Percentiles rank a stretch among this genome's conserved stretches.
These are phyloP conservation scores for Rachicladosporium sp. DNA, from an alignment of 2,329 filamentous ascomycete genomes.

Conservation along the genomic window DNA sequence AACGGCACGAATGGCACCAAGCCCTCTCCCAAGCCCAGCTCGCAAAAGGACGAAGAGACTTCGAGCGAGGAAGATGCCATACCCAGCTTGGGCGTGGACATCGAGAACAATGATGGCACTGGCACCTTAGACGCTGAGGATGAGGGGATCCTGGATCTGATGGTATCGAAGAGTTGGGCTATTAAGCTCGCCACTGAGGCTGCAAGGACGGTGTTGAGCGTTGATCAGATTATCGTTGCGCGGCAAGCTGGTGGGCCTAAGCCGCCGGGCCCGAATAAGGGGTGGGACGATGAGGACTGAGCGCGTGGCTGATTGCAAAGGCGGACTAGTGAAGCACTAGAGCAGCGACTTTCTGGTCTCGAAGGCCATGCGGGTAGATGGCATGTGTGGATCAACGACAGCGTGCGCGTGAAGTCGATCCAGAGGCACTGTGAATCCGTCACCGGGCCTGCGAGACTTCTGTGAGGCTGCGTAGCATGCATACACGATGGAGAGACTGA, in stretches of 20 bases:
- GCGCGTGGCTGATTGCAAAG: too few relatives aligned
- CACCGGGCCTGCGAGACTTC: too few relatives aligned
- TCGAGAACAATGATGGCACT: conserved; percentile 72
- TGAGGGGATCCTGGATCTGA: conserved; percentile 80
- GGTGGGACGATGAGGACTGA: conserved; percentile 51
- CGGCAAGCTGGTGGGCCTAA: conserved; percentile 95
- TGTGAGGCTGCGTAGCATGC: too few relatives aligned
- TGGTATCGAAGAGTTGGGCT: conserved; percentile 89
- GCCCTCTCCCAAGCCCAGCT: conserved; percentile 2
- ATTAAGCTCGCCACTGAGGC: conserved; percentile 95
- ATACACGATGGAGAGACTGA: too few relatives aligned
- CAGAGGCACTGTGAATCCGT: too few relatives aligned
- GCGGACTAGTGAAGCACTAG: too few relatives aligned
- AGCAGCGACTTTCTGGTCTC: too few relatives aligned
- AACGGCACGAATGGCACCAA: background rate
- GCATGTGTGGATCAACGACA: too few relatives aligned
- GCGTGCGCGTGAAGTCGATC: too few relatives aligned
- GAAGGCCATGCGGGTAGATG: too few relatives aligned
- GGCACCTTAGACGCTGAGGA: conserved; percentile 78
- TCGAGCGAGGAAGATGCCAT: conserved; percentile 54
- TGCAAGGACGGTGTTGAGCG: conserved; percentile 82
- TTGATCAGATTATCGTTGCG: conserved; percentile 98
- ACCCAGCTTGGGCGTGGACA: conserved; percentile 87
- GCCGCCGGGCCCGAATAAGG: conserved; percentile 83
- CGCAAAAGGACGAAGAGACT: conserved; percentile 24